Base-by-base conservation (phyloP, 2,329 filamentous ascomycete species). In the Alternaria triticimaculans region DNA sequence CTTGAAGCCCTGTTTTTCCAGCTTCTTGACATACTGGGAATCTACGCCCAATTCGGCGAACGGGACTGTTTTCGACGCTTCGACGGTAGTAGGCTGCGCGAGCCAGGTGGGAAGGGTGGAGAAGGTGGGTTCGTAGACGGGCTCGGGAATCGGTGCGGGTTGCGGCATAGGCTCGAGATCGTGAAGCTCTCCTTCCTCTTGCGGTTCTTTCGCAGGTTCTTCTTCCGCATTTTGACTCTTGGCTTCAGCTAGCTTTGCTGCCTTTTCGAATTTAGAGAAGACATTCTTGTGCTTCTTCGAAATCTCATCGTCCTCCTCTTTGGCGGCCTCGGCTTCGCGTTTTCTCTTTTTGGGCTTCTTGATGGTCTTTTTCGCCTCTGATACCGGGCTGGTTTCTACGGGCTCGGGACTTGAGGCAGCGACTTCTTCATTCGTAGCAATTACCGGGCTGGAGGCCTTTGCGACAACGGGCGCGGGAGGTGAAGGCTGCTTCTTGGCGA, bases 101-200 rank as follows among this genome's bases (percentile, higher is more conserved):
- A 97, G 84, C 95, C 95, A 98, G 3, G 84, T 71, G 0, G 95
- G 95, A 3, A 97, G 84, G 1, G 92, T 91, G 28, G 93, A 90
- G 78, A 93, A 94, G n/a, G 87, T 86, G 3, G 90, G 88, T 57
- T 86, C 85, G 55, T 87, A 85, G 1, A 83, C 82, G 28, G 86
- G 81, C 49, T 89, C 86, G 1, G 85, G 82, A 1, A 88, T 84
- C 1, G 87, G 87, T 30, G 87, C 86, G 12, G 92, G 94, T 70
- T 97, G 94, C 8, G 94, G 94, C 20, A 97, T 84, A 7, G 93
- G 94, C 60, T 91, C 89, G 1, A 98, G 84, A 21, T 92, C 93
- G 58, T 94, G 89, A 4, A 89, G 77, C 72, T 90, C 86, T 28
- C 72, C 72, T 37, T 70, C 62, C 9, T 72, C 65, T 37, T 68